Evolutionary conservation across 306 rosid species (phyloP), one percentile per base, ranked within the genome.

Genomic region (Prunus mira): DNA sequence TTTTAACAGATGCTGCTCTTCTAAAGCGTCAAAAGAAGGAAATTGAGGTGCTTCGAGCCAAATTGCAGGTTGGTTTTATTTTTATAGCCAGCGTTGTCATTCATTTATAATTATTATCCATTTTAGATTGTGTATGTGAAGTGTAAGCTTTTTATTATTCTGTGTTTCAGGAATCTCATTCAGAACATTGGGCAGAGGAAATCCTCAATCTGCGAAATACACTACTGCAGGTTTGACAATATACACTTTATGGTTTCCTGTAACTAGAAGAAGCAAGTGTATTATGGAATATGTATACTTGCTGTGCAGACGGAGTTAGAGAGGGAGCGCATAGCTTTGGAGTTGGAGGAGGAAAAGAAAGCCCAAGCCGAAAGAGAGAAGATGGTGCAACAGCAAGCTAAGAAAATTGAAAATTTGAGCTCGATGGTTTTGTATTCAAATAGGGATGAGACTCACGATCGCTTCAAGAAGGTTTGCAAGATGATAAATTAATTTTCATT

Each of bases 1-100:
- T 95, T 84, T 86, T 95, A 84, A 95, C 98, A 51, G 98, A 95
- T 88, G 98, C 98, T 83, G 98, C 98, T 82, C 84, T 92, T 83
- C 83, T 95, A 81, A 95, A 92, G 88, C 97, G 97, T 72, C 98
- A 92, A 86, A 95, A 87, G 83, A 95, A 85, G 71, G 98, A 92
- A 86, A 92, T 95, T 87, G 97, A 92, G 88, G 96, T 90, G 76
- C 96, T 95, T 71, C 93, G 93, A 64, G 89, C 93, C 46, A 95
- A 92, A 87, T 81, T 95, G 82, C 93, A 88, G 98, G 98, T 95
- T 76, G 67, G 45, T 74, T 76, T 67, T 67, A 3, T 77, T 78
- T 72, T 75, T 67, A 27, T 77, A 60, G 20, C 11, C 69, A 55
- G 25, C 38, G 17, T 17, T 54, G 10, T 38, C 24, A 15, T 57